Percentiles rank a stretch among this genome's conserved stretches.
phyloP scores from a whole-genome alignment of 176 grass and related monocot species.

The Eragrostis curvula region DNA sequence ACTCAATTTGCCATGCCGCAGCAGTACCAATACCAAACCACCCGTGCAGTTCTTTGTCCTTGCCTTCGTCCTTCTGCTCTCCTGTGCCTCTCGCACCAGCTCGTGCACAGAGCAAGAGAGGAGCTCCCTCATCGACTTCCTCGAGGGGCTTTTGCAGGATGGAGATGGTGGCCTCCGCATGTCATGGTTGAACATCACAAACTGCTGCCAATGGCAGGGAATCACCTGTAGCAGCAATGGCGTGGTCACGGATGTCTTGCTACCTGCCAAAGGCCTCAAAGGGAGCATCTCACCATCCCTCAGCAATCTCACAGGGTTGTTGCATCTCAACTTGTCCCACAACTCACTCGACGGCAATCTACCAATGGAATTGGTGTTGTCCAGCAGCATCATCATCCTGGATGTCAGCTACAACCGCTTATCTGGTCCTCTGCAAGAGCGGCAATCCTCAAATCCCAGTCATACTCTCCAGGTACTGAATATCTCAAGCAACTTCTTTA shows the following conservation, averaged over 20 bases:
- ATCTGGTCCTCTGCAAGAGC: constrained; percentile 36
- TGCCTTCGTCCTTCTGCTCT: constrained; percentile 36
- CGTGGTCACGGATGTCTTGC: constrained; percentile 47
- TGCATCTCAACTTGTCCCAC: constrained; percentile 63
- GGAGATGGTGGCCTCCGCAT: constrained; percentile 35
- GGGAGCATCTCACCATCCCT: constrained; percentile 54
- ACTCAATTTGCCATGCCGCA: constrained; percentile 14
- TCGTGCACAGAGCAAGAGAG: constrained; percentile 70
- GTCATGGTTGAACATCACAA: constrained; percentile 47
- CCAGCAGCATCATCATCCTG: constrained; percentile 49
- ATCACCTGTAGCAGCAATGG: constrained; percentile 41
- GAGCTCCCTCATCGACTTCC: constrained; percentile 65
- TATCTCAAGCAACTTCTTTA: constrained; percentile 73
- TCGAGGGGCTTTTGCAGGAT: constrained; percentile 29
- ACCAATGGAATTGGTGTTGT: constrained; percentile 51
- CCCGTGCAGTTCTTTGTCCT: neutral
- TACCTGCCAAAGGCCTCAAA: constrained; percentile 56
- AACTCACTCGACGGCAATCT: constrained; percentile 52
- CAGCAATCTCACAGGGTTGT: constrained; percentile 53
- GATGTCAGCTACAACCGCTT: constrained; percentile 82
- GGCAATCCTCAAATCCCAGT: constrained; percentile 3
- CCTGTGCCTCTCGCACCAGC: neutral
- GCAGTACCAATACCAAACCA: constrained; percentile 25
- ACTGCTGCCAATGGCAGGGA: constrained; percentile 83
- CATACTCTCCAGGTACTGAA: constrained; percentile 70